These are phyloP conservation scores for Jamesozyma spencerorum DNA, from an alignment of 805 yeast genomes.

Conservation along the genomic window DNA sequence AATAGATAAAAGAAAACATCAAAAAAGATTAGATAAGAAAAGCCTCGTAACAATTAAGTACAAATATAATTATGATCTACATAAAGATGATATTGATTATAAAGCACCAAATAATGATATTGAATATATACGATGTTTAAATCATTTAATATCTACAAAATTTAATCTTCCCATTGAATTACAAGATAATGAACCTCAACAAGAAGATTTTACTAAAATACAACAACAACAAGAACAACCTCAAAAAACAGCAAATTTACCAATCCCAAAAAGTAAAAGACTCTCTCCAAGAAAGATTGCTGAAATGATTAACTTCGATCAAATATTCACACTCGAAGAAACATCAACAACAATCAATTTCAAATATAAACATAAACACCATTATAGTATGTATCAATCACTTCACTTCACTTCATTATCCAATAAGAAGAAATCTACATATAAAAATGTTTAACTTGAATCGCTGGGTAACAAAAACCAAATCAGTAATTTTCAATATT, in stretches of 20 bases:
- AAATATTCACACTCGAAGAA: neutral
- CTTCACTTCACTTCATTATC: no score
- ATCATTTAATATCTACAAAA: neutral
- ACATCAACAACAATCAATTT: neutral
- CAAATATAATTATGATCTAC: neutral
- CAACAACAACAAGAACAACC: neutral
- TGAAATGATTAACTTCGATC: constrained; percentile 12
- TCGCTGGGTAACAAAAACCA: no score
- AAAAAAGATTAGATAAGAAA: no score
- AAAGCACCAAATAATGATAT: constrained; percentile 7
- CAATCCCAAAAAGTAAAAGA: constrained; percentile 3
- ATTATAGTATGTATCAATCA: neutral
- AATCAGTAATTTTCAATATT: no score
- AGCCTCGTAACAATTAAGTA: no score
- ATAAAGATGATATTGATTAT: constrained; percentile 1
- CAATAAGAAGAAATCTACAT: no score
- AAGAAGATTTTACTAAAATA: no score
- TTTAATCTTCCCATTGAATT: neutral
- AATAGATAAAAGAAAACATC: no score
- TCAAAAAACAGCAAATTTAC: neutral
- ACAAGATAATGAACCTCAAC: no score
- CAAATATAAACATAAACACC: neutral
- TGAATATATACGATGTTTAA: constrained; percentile 1
- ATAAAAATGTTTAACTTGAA: no score
- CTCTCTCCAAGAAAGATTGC: constrained; percentile 7